Percentiles rank a stretch among this genome's conserved stretches.
Conservation (phyloP, 768 basidiomycete species). For the Holtermanniella nyarrowii region DNA sequence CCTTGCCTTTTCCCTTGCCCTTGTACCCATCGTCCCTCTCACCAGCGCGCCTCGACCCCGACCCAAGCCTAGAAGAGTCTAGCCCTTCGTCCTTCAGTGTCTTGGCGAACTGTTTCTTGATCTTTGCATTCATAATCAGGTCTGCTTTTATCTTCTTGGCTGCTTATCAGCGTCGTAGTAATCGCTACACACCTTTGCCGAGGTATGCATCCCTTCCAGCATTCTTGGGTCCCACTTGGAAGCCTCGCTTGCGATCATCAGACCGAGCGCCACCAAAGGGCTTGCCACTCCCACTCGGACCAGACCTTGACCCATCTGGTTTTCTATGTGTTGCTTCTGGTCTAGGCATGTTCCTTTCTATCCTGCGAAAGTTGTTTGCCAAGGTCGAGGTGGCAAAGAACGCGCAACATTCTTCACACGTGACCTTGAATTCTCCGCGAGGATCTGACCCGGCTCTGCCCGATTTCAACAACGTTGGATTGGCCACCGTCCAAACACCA, state of each 20-base stretch:
- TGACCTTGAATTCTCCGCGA: no score
- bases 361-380: no score
- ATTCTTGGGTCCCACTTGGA: constrained; percentile 38
- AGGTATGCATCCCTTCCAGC: constrained; percentile 41
- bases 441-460: no score
- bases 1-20: constrained; percentile 5
- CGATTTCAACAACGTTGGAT: no score
- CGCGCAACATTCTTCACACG: no score
- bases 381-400: no score
- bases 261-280: no score
- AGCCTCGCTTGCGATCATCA: constrained; percentile 23
- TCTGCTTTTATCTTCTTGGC: constrained; percentile 40
- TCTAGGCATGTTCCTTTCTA: neutral
- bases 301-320: neutral
- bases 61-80: constrained; percentile 55
- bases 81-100: constrained; percentile 74
- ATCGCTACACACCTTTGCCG: constrained; percentile 37
- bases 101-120: constrained; percentile 49
- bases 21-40: constrained; percentile 10
- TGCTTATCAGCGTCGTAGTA: constrained; percentile 6
- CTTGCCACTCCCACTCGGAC: no score
- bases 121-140: constrained; percentile 34
- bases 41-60: constrained; percentile 31
- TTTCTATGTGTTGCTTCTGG: neutral
- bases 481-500: no score